Conservation (phyloP, 2,329 filamentous ascomycete genomes). For the Cladosporium oxysporum region DNA sequence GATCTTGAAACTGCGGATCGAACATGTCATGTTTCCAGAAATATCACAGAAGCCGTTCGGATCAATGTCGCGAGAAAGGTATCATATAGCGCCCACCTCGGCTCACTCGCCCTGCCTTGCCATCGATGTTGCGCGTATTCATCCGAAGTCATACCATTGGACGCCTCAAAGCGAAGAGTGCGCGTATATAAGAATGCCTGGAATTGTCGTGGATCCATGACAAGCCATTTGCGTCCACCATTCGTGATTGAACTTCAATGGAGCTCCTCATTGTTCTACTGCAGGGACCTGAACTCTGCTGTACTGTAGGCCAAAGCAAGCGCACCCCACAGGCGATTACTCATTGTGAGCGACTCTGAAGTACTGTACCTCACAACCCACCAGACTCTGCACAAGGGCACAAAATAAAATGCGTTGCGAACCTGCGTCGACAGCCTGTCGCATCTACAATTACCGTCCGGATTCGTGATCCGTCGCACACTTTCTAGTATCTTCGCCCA, state of each 20-base stretch:
- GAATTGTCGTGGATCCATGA: neutral
- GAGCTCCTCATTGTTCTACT: neutral
- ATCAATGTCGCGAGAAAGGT: neutral
- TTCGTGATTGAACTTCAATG: neutral
- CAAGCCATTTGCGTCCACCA: neutral
- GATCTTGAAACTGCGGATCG: neutral
- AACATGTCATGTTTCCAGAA: neutral
- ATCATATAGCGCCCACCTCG: neutral
- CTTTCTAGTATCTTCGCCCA: neutral
- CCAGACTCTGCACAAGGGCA: neutral
- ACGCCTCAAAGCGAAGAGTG: neutral
- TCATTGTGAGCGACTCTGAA: constrained; percentile 8
- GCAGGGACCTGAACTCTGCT: neutral
- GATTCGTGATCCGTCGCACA: neutral
- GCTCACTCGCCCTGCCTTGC: neutral
- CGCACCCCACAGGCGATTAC: constrained; percentile 7
- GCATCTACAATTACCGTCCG: neutral
- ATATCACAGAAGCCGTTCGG: neutral
- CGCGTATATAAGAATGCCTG: neutral
- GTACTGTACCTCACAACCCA: neutral
- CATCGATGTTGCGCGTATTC: neutral
- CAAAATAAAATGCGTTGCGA: neutral
- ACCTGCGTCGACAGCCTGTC: neutral
- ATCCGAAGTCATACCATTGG: neutral
- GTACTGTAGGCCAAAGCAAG: neutral